Conservation (phyloP, 2,329 filamentous ascomycete genomes). For the Penicillium sclerotigenum region DNA sequence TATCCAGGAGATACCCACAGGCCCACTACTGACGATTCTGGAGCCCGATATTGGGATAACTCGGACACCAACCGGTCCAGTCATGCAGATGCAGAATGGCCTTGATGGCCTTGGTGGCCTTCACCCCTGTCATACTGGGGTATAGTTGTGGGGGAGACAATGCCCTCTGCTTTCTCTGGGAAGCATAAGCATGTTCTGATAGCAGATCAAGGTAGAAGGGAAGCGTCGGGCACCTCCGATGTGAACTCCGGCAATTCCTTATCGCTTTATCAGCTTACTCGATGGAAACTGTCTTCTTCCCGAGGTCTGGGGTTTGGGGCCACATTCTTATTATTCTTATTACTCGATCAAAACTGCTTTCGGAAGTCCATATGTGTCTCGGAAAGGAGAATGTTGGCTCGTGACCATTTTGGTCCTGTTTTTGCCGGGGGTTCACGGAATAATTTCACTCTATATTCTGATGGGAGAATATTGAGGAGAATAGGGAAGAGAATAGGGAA, state of each 20-base stretch:
- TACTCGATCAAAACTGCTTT: slow-evolving; percentile 32
- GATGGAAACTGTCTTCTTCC: not conserved
- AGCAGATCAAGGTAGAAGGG: not conserved
- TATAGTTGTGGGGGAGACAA: not conserved
- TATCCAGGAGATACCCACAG: not conserved
- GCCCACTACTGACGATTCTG: not conserved
- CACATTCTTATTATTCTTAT: too few species aligned
- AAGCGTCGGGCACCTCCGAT: not conserved
- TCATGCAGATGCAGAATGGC: not conserved
- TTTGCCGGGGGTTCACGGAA: not conserved
- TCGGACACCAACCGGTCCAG: not conserved
- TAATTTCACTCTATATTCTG: not conserved
- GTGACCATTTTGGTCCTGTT: not conserved
- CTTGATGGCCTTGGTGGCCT: too few species aligned
- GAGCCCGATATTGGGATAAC: not conserved
- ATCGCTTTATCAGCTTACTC: slow-evolving; percentile 17
- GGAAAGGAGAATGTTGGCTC: not conserved
- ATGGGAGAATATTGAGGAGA: not conserved
- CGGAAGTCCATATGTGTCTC: not conserved
- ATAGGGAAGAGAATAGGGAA: not conserved
- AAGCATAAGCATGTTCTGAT: too few species aligned
- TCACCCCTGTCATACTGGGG: not conserved
- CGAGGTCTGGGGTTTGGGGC: too few species aligned
- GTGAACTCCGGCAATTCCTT: not conserved
- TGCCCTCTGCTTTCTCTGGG: not conserved